phyloP scores from a whole-genome alignment of 2,329 filamentous ascomycete species.

The Hymenoscyphus occultus region DNA sequence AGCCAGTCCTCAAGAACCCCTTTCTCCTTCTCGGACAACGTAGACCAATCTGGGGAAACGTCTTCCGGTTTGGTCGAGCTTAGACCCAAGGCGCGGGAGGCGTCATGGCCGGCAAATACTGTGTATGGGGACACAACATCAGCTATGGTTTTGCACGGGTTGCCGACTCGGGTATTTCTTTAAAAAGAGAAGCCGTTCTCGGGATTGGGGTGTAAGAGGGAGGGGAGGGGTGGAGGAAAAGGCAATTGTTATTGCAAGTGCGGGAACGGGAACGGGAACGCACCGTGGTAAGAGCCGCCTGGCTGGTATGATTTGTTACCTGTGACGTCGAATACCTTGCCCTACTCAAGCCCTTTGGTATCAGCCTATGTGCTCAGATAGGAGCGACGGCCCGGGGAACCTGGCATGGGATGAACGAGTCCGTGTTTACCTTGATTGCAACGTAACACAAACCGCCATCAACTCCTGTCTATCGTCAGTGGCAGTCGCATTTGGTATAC shows the following conservation, averaged over 20 bases:
- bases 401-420: background rate
- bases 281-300: slow-evolving; percentile 82
- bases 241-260: slow-evolving; percentile 15
- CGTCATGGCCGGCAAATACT: slow-evolving; percentile 97
- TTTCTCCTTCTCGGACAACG: slow-evolving; percentile 81
- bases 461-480: slow-evolving; percentile 47
- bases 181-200: background rate
- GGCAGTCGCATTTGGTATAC: no score
- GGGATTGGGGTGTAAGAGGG: background rate
- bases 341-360: slow-evolving; percentile 48
- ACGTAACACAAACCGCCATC: slow-evolving; percentile 65
- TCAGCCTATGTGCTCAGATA: slow-evolving; percentile 1
- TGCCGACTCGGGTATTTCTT: background rate
- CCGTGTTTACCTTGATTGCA: slow-evolving; percentile 59
- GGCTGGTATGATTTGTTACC: slow-evolving; percentile 84
- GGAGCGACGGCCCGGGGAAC: slow-evolving; percentile 11
- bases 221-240: background rate
- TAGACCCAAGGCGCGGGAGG: slow-evolving; percentile 84
- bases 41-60: slow-evolving; percentile 76
- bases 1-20: slow-evolving; percentile 85
- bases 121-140: slow-evolving; percentile 8
- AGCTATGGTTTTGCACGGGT: background rate
- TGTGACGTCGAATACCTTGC: slow-evolving; percentile 90
- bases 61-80: slow-evolving; percentile 86
- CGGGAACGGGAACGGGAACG: slow-evolving; percentile 26